phyloP scores from a whole-genome alignment of 176 grass and related monocot species.

The Urochloa ruziziensis region DNA sequence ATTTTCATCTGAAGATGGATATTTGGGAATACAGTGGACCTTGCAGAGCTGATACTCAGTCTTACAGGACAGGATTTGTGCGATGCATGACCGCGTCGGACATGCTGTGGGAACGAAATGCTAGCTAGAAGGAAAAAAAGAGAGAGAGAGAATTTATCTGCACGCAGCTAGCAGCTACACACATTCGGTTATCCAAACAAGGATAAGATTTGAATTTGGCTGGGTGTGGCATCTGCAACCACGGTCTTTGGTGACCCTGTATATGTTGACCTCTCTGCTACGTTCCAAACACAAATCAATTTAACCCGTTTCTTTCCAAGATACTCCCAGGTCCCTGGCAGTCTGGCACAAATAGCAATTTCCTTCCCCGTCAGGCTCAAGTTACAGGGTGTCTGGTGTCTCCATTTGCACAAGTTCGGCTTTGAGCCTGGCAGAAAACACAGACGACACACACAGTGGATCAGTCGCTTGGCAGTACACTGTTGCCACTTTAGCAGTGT shows the following conservation, averaged over 20 bases:
- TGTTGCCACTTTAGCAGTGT: too few species aligned
- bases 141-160: too few species aligned
- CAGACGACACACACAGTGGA: too few species aligned
- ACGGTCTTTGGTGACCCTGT: background rate
- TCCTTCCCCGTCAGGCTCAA: too few species aligned
- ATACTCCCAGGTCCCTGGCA: background rate
- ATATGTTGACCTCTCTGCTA: background rate
- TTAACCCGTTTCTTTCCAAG: background rate
- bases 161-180: too few species aligned
- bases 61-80: background rate
- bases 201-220: constrained; percentile 27
- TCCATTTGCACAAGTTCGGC: background rate
- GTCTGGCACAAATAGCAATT: background rate
- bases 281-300: background rate
- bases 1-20: background rate
- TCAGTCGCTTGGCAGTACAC: background rate
- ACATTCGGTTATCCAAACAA: background rate
- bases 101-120: too few species aligned
- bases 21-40: background rate
- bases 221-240: background rate
- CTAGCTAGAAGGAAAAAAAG: too few species aligned
- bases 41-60: background rate
- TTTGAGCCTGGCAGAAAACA: background rate
- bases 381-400: background rate
- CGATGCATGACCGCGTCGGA: too few species aligned